phyloP scores from a whole-genome alignment of 176 grass and related monocot species.

The Musa schizocarpa region DNA sequence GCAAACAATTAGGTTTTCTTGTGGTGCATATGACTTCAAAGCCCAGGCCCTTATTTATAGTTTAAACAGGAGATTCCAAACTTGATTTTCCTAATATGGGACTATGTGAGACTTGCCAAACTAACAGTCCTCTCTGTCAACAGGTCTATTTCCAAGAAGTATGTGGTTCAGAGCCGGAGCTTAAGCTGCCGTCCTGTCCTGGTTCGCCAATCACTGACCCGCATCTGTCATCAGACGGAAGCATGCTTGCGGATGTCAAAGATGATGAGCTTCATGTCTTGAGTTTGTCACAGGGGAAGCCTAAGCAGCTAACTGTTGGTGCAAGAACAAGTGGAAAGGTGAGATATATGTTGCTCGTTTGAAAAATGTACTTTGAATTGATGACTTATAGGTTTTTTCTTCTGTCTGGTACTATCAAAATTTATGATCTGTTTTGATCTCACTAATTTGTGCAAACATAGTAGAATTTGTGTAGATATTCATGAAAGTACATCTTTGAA shows the following conservation, averaged over 20 bases:
- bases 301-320: conserved; percentile 60
- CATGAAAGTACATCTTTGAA: too few species aligned
- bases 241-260: conserved; percentile 73
- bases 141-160: conserved; percentile 98
- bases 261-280: conserved; percentile 73
- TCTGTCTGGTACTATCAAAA: not conserved
- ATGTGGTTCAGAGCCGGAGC: conserved; percentile 70
- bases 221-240: conserved; percentile 85
- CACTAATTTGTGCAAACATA: not conserved
- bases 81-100: too few species aligned
- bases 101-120: too few species aligned
- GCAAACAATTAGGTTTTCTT: too few species aligned
- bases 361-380: not conserved
- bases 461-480: not conserved
- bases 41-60: too few species aligned
- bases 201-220: conserved; percentile 78
- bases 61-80: too few species aligned
- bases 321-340: conserved; percentile 82
- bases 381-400: too few species aligned
- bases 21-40: too few species aligned
- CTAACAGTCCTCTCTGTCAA: conserved; percentile 22
- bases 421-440: not conserved
- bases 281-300: conserved; percentile 44
- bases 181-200: conserved; percentile 52
- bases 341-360: not conserved